These are phyloP conservation scores for Boletus sp. DNA, from an alignment of 768 basidiomycete species.

Conservation along the genomic window DNA sequence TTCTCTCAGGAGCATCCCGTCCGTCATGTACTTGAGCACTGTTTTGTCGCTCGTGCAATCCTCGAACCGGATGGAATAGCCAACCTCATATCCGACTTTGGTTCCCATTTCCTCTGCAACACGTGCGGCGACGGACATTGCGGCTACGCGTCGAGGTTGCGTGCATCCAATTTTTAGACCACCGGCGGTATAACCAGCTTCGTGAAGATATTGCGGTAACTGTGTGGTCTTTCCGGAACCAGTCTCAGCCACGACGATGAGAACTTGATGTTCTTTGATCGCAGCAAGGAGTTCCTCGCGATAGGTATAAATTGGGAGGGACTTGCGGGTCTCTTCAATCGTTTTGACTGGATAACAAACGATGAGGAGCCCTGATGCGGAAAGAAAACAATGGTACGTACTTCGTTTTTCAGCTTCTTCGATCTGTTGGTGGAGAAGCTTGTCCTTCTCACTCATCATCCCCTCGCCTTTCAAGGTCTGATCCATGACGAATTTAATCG, in stretches of 20 bases:
- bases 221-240: constrained; percentile 99
- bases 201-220: constrained; percentile 95
- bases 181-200: constrained; percentile 88
- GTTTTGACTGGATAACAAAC: constrained; percentile 56
- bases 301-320: constrained; percentile 86
- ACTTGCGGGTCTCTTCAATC: constrained; percentile 93
- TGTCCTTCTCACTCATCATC: constrained; percentile 80
- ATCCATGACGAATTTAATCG: constrained; percentile 94
- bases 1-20: constrained; percentile 96
- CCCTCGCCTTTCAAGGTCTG: constrained; percentile 63
- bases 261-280: constrained; percentile 86
- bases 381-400: constrained; percentile 36
- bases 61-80: constrained; percentile 99
- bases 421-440: constrained; percentile 80
- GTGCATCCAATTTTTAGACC: constrained; percentile 89
- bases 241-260: constrained; percentile 97
- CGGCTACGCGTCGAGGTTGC: constrained; percentile 96
- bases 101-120: constrained; percentile 99
- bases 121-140: constrained; percentile 98
- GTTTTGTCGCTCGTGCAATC: constrained; percentile 99
- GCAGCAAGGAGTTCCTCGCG: constrained; percentile 88
- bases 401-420: constrained; percentile 90
- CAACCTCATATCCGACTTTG: constrained; percentile 96
- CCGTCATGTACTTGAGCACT: constrained; percentile 99
- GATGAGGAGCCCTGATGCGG: background rate